A percentile compares a stretch with the other conserved stretches of the same genome.
phyloP scores from a whole-genome alignment of 371 early-diverging fungal genomes.

The Batrachochytrium dendrobatidis region DNA sequence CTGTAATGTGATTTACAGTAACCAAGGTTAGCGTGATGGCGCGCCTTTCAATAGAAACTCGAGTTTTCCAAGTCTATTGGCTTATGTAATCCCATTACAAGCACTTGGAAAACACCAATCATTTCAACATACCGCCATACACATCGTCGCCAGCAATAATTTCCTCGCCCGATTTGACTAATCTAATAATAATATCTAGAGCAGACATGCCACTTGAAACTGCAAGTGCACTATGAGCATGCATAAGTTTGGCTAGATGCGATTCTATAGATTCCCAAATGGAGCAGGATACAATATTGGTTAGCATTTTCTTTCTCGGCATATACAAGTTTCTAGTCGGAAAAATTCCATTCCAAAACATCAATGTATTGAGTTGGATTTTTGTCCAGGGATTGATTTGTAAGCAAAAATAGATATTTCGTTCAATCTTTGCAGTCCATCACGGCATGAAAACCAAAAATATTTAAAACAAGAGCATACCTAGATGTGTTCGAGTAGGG shows the following conservation, averaged over 20 bases:
- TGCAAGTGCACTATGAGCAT: conserved; percentile 65
- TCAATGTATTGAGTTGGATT: no score
- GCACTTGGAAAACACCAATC: no score
- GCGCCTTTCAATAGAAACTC: neutral
- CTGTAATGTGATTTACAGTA: conserved; percentile 20
- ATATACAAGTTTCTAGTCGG: no score
- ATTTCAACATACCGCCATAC: neutral
- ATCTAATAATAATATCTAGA: conserved; percentile 71
- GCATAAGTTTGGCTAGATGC: conserved; percentile 81
- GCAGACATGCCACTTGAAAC: conserved; percentile 88
- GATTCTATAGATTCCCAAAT: conserved; percentile 61
- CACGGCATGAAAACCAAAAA: no score
- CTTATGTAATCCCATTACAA: no score
- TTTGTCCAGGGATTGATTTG: neutral
- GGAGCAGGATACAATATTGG: no score
- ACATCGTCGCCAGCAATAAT: conserved; percentile 51
- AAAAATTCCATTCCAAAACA: no score
- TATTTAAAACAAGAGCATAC: conserved; percentile 36
- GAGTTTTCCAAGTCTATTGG: no score
- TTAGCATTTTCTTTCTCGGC: no score
- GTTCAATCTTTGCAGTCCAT: no score
- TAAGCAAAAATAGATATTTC: neutral
- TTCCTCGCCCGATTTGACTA: conserved; percentile 72
- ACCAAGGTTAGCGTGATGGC: neutral
- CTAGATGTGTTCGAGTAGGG: conserved; percentile 80